Base-by-base conservation (phyloP, 73 alveolate species). In the Blepharisma japonicum region DNA sequence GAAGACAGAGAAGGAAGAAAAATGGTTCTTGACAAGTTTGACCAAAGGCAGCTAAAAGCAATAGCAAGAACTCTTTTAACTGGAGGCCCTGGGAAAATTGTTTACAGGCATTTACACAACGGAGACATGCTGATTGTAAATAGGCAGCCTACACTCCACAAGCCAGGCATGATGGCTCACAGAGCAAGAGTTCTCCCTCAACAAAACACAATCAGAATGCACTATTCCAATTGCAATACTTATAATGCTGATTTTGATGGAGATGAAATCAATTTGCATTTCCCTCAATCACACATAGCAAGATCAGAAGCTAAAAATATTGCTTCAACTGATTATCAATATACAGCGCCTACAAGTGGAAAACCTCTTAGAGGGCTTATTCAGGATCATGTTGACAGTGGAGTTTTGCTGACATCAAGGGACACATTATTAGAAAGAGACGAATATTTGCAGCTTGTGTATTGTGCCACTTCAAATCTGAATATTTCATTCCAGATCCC, bases 201-300 rank as follows among this genome's bases (percentile, higher is more conserved):
- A 56, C 99, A 97, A 86, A 90, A 91, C 80, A 97, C 99, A 18
- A 93, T 98, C 68, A 92, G 99, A 71, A 86, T 98, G 94, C 99
- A 98, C 89, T 98, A 98, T 79, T 95, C 98, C 45, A 98, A 98
- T 78, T 98, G 99, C 89, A 87, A 94, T 76, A 93, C 99, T 38
- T 98, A 97, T 94, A 98, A 98, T 85, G 99, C 99, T 1, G 99
- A 98, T 91, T 98, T 98, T 86, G 99, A 98, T 87, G 99, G 99
- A 1, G 99, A 98, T 90, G 99, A 98, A 87, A 98, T 98, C 99
- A 98, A 98, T 81, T 80, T 98, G 56, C 99, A 98, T 81, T 90
- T 96, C 82, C 94, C 96, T 38, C 98, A 98, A 90, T 94, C 85
- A 66, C 86, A 80, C 77, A 70, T 85, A 48, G 97, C 98, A 0